Conservation (phyloP, 2,329 filamentous ascomycete species). For the Aspergillus novoparasiticus region DNA sequence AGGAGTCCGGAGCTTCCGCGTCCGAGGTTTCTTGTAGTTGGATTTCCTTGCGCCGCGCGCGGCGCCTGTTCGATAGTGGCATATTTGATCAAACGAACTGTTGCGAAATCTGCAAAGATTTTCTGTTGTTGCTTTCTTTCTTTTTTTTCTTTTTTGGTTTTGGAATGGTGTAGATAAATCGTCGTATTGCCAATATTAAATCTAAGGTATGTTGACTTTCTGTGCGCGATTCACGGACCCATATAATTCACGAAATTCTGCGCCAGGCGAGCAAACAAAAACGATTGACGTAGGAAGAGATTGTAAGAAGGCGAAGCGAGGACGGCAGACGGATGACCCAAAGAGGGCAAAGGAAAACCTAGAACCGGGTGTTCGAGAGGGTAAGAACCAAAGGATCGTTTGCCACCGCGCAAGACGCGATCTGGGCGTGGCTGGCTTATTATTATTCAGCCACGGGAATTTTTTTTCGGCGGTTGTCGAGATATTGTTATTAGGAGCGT, state of each 20-base stretch:
- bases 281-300: background rate
- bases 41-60: constrained; percentile 49
- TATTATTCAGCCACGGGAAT: constrained; percentile 21
- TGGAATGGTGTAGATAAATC: background rate
- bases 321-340: constrained; percentile 17
- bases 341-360: constrained; percentile 15
- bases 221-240: background rate
- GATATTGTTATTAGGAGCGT: too few species aligned
- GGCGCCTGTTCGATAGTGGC: constrained; percentile 48
- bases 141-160: background rate
- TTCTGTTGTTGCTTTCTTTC: background rate
- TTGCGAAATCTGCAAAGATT: background rate
- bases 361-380: constrained; percentile 23
- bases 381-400: constrained; percentile 37
- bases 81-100: constrained; percentile 27
- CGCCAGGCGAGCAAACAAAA: background rate
- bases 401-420: constrained; percentile 34
- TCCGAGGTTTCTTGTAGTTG: constrained; percentile 49
- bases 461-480: background rate
- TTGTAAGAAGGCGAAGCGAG: constrained; percentile 6
- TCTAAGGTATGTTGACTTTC: background rate
- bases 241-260: background rate
- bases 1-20: constrained; percentile 50
- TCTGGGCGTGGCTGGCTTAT: constrained; percentile 18
- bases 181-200: background rate